A percentile compares a stretch with the other conserved stretches of the same genome.
These are phyloP conservation scores for Neopestalotiopsis sp. DNA, from an alignment of 2,329 filamentous ascomycete genomes.

Conservation along the genomic window DNA sequence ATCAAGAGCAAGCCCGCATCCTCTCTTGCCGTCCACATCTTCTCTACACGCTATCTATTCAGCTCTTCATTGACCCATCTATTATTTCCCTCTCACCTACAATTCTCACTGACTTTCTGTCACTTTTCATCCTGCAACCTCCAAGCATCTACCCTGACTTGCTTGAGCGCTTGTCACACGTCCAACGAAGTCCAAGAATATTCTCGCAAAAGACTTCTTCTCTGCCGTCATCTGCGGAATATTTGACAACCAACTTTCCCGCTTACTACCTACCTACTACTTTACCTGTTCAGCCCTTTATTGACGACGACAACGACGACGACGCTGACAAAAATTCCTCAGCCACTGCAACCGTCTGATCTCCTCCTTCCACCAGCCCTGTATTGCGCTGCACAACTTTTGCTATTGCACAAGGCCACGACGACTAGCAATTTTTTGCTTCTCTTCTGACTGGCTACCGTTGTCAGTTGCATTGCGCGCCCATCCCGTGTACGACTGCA, in stretches of 20 bases:
- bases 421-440: neutral
- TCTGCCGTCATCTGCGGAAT: neutral
- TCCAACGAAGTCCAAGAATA: neutral
- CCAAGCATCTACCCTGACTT: conserved; percentile 24
- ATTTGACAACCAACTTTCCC: neutral
- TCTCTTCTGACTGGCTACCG: conserved; percentile 28
- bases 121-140: conserved; percentile 14
- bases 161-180: neutral
- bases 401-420: conserved; percentile 13
- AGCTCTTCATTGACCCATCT: neutral
- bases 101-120: conserved; percentile 3
- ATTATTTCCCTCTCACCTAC: neutral
- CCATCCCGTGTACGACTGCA: conserved; percentile 30
- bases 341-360: conserved; percentile 12
- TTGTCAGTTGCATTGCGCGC: conserved; percentile 26
- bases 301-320: neutral
- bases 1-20: neutral
- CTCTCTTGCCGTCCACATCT: neutral
- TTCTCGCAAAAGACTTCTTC: neutral
- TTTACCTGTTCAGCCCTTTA: neutral
- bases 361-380: conserved; percentile 15
- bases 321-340: neutral
- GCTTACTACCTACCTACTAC: neutral
- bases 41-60: neutral
- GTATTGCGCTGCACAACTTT: neutral